Base-by-base conservation (phyloP, 1,139 yeast genomes). In the Eremothecium gossypii region DNA sequence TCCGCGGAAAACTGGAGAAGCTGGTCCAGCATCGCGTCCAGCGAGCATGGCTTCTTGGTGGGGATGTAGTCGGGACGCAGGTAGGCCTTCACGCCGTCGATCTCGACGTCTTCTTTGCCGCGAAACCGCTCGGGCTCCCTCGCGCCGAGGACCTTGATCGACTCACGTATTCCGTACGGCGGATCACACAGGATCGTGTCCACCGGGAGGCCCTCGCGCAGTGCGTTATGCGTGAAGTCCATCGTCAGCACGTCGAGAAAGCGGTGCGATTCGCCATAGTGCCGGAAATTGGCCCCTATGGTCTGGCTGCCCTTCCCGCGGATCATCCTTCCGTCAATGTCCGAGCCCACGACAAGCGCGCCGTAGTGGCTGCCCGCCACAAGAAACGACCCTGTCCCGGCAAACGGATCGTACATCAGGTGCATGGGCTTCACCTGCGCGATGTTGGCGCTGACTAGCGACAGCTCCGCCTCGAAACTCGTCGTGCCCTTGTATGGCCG, bases 101-200 rank as follows among this genome's bases (percentile, higher is more conserved):
- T 79, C 8, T 79, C 67, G 2, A 82, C 69, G 40, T 76, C 67
- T 56, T 84, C 94, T 52, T 84, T 74, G 0, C 91, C 94, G 2
- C 41, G 49, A 46, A 72, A 71, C 46, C 68, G 68, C 45, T 71
- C 77, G 0, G 76, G 73, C 53, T 84, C 73, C 49, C 74, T 78
- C 2, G 95, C 84, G 2, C 99, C 98, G 45, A 94, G 76, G 0
- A 89, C 96, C 57, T 86, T 85, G 38, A 93, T 74, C 1, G 97
- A 96, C 61, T 93, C 99, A 54, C 99, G 72, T 1, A 91, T 94
- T 2, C 98, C 99, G 60, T 91, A 91, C 0, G 99, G 99, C 1
- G 98, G 98, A 62, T 91, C 99, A 58, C 96, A 89, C 2, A 91
- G 76, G 10, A 91, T 87, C 1, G 87, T 74, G 55, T 91, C 96